phyloP scores from a whole-genome alignment of 106 monocot species.

The Dendrobium catenatum region DNA sequence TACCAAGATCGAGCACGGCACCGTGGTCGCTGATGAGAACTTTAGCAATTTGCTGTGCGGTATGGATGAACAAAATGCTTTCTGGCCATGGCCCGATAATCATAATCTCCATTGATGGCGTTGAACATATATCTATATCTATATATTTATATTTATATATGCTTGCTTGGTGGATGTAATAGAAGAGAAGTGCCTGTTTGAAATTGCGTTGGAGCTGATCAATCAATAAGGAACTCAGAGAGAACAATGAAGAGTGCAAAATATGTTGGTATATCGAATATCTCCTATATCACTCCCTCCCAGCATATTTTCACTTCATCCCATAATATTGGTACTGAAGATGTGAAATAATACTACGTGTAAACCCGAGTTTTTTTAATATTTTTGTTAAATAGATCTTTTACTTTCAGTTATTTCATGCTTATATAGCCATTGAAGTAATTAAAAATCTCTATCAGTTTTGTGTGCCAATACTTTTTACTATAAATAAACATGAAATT shows the following conservation, averaged over 20 bases:
- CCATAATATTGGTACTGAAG: background rate
- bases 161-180: too few relatives aligned
- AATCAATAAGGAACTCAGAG: too few relatives aligned
- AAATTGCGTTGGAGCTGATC: too few relatives aligned
- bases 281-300: too few relatives aligned
- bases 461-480: too few relatives aligned
- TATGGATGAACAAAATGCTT: constrained; percentile 3
- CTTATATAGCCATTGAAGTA: too few relatives aligned
- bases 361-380: background rate
- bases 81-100: constrained; percentile 4
- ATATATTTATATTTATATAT: too few relatives aligned
- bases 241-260: too few relatives aligned
- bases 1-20: background rate
- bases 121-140: background rate
- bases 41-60: constrained; percentile 8
- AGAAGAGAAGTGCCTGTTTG: too few relatives aligned
- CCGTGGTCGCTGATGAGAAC: background rate
- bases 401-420: background rate
- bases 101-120: background rate
- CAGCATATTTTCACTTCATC: background rate
- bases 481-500: too few relatives aligned
- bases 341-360: background rate
- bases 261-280: too few relatives aligned
- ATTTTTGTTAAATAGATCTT: background rate
- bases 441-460: too few relatives aligned